Evolutionary conservation across 371 early-diverging fungal genomes (phyloP).

Genomic region (Rhizopus delemar): DNA sequence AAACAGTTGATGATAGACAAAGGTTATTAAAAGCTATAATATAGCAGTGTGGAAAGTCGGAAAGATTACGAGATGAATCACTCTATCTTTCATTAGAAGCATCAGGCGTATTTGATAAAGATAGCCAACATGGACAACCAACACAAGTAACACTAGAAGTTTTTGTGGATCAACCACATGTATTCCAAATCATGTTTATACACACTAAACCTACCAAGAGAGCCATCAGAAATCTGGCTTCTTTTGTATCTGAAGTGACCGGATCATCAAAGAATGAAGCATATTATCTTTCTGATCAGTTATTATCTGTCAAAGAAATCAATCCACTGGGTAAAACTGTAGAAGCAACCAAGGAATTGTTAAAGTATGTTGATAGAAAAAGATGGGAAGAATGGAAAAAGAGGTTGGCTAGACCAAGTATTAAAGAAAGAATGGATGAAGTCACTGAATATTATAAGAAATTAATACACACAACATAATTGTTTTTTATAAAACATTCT

Average conservation of each 20-base stretch:
- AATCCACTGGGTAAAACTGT: conserved; percentile 26
- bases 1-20: neutral
- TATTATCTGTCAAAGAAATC: conserved; percentile 16
- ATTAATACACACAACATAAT: neutral
- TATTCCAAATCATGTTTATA: conserved; percentile 61
- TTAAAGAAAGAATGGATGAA: conserved; percentile 31
- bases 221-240: conserved; percentile 25
- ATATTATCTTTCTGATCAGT: conserved; percentile 13
- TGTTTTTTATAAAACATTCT: neutral
- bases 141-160: conserved; percentile 38
- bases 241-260: conserved; percentile 28
- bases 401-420: conserved; percentile 23
- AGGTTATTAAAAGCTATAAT: no score
- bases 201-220: conserved; percentile 24
- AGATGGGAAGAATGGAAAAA: conserved; percentile 34
- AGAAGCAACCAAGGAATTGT: conserved; percentile 20
- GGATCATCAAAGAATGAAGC: conserved; percentile 4
- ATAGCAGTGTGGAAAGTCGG: conserved; percentile 35
- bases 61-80: conserved; percentile 70
- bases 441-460: conserved; percentile 5
- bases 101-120: conserved; percentile 27
- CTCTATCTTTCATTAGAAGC: conserved; percentile 40
- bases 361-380: conserved; percentile 10
- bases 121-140: conserved; percentile 8
- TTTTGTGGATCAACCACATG: conserved; percentile 80